These are phyloP conservation scores for Leccinum fallax DNA, from an alignment of 1,284 basidiomycete genomes.

Conservation along the genomic window DNA sequence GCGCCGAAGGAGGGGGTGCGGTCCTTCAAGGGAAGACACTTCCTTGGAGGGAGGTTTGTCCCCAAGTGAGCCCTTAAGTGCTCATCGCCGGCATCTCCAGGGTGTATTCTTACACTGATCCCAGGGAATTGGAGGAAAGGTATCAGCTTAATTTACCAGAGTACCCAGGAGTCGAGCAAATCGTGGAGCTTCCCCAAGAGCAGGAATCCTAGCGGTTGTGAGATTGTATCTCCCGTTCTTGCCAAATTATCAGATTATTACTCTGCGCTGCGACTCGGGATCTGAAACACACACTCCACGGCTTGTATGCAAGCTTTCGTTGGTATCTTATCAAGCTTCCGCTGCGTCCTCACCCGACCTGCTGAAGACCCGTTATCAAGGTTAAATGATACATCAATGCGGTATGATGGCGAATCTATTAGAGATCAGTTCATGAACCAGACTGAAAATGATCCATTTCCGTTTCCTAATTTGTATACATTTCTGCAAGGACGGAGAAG, in stretches of 20 bases:
- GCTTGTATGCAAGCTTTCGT: neutral
- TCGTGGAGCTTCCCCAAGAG: slow-evolving; percentile 65
- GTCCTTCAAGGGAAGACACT: slow-evolving; percentile 82
- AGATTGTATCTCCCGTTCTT: neutral
- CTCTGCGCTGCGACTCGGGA: neutral
- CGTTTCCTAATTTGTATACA: neutral
- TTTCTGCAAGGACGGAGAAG: neutral
- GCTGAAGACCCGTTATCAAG: neutral
- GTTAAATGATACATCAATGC: neutral
- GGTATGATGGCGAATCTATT: neutral
- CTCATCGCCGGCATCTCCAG: neutral
- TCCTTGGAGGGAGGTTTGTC: slow-evolving; percentile 81
- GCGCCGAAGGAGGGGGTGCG: slow-evolving; percentile 90
- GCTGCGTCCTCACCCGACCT: neutral
- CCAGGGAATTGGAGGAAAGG: slow-evolving; percentile 69
- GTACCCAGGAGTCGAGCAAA: slow-evolving; percentile 78
- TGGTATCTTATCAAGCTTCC: neutral
- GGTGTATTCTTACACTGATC: slow-evolving; percentile 4
- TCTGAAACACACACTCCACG: neutral
- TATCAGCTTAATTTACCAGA: slow-evolving; percentile 76
- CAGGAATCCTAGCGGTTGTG: slow-evolving; percentile 12
- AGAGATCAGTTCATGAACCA: neutral
- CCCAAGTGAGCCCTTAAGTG: slow-evolving; percentile 61
- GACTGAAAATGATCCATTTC: neutral
- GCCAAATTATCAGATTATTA: neutral